These are phyloP conservation scores for Ophiostoma piceae DNA, from an alignment of 2,329 filamentous ascomycete genomes.

Conservation along the genomic window DNA sequence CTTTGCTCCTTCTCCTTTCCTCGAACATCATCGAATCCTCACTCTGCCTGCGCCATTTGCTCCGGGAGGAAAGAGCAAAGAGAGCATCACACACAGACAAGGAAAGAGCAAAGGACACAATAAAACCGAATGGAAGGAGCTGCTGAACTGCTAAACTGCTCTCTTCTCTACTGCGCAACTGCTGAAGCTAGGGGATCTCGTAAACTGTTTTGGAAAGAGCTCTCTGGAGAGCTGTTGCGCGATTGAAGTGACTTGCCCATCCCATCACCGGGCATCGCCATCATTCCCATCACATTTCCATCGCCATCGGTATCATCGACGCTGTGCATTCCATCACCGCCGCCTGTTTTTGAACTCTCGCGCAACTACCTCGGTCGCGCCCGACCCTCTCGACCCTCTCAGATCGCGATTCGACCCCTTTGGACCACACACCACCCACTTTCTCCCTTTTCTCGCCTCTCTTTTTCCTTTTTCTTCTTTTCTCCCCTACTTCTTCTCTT, in stretches of 20 bases:
- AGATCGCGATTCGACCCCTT: constrained; percentile 1
- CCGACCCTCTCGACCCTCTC: neutral
- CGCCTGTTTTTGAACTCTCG: neutral
- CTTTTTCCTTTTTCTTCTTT: neutral
- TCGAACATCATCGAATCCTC: constrained; percentile 11
- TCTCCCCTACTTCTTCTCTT: neutral
- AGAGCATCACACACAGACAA: neutral
- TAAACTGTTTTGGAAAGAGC: constrained; percentile 13
- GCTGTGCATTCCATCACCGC: neutral
- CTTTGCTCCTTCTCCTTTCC: constrained; percentile 10
- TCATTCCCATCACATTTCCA: neutral
- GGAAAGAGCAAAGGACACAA: constrained; percentile 13
- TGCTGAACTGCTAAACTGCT: neutral
- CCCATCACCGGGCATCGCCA: neutral
- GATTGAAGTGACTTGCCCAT: constrained; percentile 4
- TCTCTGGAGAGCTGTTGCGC: neutral
- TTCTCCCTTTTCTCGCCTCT: neutral
- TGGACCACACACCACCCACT: neutral
- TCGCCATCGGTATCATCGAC: constrained; percentile 4
- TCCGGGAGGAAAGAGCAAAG: constrained; percentile 7
- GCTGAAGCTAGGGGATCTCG: constrained; percentile 1
- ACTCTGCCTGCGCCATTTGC: constrained; percentile 1
- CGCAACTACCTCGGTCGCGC: neutral
- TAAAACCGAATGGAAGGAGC: constrained; percentile 3
- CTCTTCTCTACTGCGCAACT: neutral